Percentiles rank a stretch among this genome's conserved stretches.
phyloP scores from a whole-genome alignment of 2,329 filamentous ascomycete genomes.

The Colletotrichum nymphaeae region DNA sequence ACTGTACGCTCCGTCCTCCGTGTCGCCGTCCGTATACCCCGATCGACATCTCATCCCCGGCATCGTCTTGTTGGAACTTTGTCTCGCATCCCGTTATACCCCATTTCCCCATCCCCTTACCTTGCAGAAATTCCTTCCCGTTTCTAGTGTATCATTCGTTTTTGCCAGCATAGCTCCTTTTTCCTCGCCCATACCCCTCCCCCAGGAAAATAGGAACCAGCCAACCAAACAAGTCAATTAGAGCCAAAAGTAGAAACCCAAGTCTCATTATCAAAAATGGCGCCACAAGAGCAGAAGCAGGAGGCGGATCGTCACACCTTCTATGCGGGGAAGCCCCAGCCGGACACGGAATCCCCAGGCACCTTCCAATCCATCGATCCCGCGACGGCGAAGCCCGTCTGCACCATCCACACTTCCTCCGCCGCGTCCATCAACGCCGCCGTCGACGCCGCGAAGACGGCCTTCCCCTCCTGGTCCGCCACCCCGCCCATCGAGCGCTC shows the following conservation, averaged over 20 bases:
- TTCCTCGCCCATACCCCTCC: neutral
- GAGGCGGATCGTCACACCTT: conserved; percentile 67
- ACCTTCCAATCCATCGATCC: conserved; percentile 82
- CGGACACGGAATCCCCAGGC: conserved; percentile 65
- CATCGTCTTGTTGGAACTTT: neutral
- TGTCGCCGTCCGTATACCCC: conserved; percentile 7
- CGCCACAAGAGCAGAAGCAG: conserved; percentile 15
- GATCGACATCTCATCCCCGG: conserved; percentile 18
- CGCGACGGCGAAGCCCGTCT: conserved; percentile 74
- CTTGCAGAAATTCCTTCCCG: neutral
- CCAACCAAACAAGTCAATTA: neutral
- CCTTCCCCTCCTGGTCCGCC: conserved; percentile 81
- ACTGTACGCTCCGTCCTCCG: conserved; percentile 13
- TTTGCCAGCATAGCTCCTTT: neutral
- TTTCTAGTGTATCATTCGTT: neutral
- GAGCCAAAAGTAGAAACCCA: neutral
- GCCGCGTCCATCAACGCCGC: conserved; percentile 76
- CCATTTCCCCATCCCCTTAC: neutral
- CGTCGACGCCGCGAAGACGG: conserved; percentile 75
- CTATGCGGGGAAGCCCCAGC: conserved; percentile 77
- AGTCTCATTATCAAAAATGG: conserved; percentile 17
- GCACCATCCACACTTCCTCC: conserved; percentile 78
- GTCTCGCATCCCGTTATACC: neutral
- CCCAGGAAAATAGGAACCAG: neutral
- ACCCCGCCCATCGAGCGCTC: conserved; percentile 81